A percentile compares a stretch with the other conserved stretches of the same genome.
phyloP scores from a whole-genome alignment of 2,329 filamentous ascomycete genomes.

The Sporothrix luriei region DNA sequence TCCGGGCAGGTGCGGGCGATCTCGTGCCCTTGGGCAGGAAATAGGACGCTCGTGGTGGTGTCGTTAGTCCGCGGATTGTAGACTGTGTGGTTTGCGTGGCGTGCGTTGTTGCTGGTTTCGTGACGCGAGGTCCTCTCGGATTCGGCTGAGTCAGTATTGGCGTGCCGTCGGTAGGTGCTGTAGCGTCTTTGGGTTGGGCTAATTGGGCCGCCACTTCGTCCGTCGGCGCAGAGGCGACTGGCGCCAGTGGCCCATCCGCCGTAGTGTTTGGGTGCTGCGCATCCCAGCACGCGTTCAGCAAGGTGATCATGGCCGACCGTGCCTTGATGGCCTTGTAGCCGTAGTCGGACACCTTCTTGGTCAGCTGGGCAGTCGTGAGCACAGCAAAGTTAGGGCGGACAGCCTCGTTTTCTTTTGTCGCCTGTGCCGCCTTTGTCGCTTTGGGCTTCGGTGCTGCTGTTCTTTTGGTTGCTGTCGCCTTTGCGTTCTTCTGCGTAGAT shows the following conservation, averaged over 20 bases:
- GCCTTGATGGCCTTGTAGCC: conserved; percentile 74
- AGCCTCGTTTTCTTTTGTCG: not conserved
- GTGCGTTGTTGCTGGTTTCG: not conserved
- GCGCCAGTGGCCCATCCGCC: not conserved
- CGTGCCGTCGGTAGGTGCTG: too few species aligned
- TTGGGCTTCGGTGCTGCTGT: not conserved
- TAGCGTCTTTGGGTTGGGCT: not conserved
- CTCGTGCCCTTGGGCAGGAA: not conserved
- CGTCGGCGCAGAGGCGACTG: not conserved
- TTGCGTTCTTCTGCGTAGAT: not conserved
- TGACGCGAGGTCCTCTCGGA: not conserved
- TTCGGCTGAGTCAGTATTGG: not conserved
- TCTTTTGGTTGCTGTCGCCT: not conserved
- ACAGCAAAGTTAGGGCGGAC: conserved; percentile 60
- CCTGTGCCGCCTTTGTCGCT: not conserved
- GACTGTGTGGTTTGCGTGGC: not conserved
- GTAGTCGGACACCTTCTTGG: conserved; percentile 63
- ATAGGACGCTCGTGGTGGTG: not conserved
- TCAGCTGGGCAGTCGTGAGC: conserved; percentile 64
- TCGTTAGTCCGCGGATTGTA: not conserved
- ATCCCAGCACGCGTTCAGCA: conserved; percentile 70
- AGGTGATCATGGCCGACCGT: conserved; percentile 67
- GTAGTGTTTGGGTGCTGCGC: conserved; percentile 15
- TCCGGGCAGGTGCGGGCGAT: not conserved
- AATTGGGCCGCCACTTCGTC: not conserved